These are phyloP conservation scores for Aspergillus sclerotioniger DNA, from an alignment of 495 filamentous ascomycete species.

Conservation along the genomic window DNA sequence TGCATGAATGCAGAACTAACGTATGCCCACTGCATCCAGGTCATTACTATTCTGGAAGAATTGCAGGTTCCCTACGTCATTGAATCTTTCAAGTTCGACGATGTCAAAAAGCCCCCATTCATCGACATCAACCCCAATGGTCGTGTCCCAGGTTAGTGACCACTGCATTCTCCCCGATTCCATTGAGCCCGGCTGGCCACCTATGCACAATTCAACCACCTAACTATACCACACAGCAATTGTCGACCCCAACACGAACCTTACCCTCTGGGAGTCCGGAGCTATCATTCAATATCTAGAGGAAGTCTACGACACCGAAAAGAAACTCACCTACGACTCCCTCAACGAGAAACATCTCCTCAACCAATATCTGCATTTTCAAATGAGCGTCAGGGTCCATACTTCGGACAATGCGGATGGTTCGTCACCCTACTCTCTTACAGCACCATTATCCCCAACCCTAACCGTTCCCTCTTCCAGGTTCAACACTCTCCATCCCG, in stretches of 20 bases:
- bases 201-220: background rate
- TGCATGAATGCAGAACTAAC: background rate
- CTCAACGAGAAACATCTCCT: conserved; percentile 30
- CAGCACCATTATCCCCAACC: conserved; percentile 34
- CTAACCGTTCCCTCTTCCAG: conserved; percentile 34
- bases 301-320: conserved; percentile 36
- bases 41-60: conserved; percentile 7
- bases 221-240: background rate
- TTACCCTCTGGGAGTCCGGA: conserved; percentile 13
- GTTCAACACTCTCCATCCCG: conserved; percentile 45
- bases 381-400: conserved; percentile 22
- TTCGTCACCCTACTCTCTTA: background rate
- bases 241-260: conserved; percentile 10
- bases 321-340: conserved; percentile 24
- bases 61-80: background rate
- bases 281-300: conserved; percentile 40
- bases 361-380: conserved; percentile 41
- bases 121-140: conserved; percentile 13
- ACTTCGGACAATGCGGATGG: conserved; percentile 12
- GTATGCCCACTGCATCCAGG: background rate
- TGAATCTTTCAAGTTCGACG: conserved; percentile 8
- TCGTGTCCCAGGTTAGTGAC: conserved; percentile 3
- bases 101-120: conserved; percentile 10
- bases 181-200: background rate
- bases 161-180: background rate